phyloP scores from a whole-genome alignment of 495 filamentous ascomycete genomes.

The Daldinia decipiens region DNA sequence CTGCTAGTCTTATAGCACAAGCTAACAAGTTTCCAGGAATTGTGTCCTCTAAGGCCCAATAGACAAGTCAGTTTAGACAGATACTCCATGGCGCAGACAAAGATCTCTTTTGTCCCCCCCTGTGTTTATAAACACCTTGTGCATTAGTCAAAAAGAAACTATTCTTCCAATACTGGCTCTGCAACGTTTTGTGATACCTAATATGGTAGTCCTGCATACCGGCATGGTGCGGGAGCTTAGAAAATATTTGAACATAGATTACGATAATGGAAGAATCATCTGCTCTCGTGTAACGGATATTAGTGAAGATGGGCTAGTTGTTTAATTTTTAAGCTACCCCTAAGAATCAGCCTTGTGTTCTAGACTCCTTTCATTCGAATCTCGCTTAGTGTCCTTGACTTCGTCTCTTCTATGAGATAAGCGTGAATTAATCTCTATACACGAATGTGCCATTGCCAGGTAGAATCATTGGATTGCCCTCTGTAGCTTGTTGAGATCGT shows the following conservation, averaged over 20 bases:
- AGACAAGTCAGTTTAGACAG: constrained; percentile 52
- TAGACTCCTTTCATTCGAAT: background rate
- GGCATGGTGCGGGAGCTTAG: background rate
- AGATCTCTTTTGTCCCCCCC: constrained; percentile 58
- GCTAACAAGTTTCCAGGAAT: constrained; percentile 57
- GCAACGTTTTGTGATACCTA: constrained; percentile 1
- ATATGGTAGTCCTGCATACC: constrained; percentile 5
- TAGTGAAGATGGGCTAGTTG: background rate
- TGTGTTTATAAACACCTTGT: constrained; percentile 53
- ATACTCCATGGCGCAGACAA: constrained; percentile 49
- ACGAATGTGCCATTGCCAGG: background rate
- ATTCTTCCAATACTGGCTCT: constrained; percentile 24
- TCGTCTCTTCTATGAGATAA: background rate
- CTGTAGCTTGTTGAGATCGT: background rate
- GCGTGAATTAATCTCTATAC: background rate
- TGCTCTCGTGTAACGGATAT: background rate
- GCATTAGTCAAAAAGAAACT: constrained; percentile 52
- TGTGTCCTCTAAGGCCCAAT: constrained; percentile 65
- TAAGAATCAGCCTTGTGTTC: background rate
- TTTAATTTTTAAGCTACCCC: background rate
- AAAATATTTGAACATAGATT: constrained; percentile 11
- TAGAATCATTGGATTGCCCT: background rate
- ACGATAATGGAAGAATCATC: constrained; percentile 13
- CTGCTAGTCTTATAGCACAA: background rate
- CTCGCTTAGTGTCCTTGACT: background rate